phyloP scores from a whole-genome alignment of 2,329 filamentous ascomycete genomes.

The Aspergillus aculeatinus region DNA sequence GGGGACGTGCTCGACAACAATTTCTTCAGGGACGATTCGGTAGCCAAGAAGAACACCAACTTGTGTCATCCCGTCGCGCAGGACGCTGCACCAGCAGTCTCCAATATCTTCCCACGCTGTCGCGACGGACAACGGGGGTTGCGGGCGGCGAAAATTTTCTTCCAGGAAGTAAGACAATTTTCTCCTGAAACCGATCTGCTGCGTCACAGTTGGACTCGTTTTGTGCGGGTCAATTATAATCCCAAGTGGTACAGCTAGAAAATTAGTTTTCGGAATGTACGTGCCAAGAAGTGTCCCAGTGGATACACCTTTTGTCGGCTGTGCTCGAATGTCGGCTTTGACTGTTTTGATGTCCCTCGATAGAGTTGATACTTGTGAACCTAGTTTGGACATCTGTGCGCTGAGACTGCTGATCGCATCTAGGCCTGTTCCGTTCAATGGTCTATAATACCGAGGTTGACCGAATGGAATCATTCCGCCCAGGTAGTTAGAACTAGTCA shows the following conservation, averaged over 20 bases:
- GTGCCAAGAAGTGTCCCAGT: background rate
- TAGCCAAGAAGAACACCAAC: slow-evolving; percentile 39
- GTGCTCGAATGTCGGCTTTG: slow-evolving; percentile 23
- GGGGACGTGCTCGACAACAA: slow-evolving; percentile 72
- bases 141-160: slow-evolving; percentile 21
- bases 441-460: slow-evolving; percentile 8
- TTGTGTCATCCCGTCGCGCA: slow-evolving; percentile 46
- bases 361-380: slow-evolving; percentile 32
- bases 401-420: slow-evolving; percentile 27
- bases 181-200: slow-evolving; percentile 20
- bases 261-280: slow-evolving; percentile 21
- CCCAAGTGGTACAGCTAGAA: slow-evolving; percentile 14
- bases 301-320: slow-evolving; percentile 4
- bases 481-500: background rate
- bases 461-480: background rate
- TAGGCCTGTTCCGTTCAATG: slow-evolving; percentile 26
- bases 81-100: slow-evolving; percentile 80
- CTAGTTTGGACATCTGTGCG: slow-evolving; percentile 29
- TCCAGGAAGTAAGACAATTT: slow-evolving; percentile 9
- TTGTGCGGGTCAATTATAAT: background rate
- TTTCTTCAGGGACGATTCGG: slow-evolving; percentile 64
- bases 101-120: slow-evolving; percentile 72
- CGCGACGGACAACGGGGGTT: slow-evolving; percentile 59
- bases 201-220: slow-evolving; percentile 54
- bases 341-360: slow-evolving; percentile 30